Evolutionary conservation across 805 yeast species (phyloP), one percentile per base, ranked within the genome.

Genomic region (Saturnispora silvae): DNA sequence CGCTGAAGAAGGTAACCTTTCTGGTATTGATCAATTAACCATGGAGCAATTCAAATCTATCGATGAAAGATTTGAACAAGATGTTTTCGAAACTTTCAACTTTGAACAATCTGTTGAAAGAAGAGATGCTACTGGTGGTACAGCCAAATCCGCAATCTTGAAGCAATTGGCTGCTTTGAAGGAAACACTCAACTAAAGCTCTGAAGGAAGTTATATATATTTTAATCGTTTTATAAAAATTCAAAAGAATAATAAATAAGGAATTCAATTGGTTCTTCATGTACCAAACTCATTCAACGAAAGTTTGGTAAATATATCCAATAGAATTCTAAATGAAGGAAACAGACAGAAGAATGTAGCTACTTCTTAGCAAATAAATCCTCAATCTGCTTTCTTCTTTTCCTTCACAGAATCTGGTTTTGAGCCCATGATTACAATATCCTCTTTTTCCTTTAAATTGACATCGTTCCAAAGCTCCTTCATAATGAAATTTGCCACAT

Each of bases 71-170:
- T 92, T 92, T 53, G 79, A 63, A 31, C 70, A 64, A 8, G 97
- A 92, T 56, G 94, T 92, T 11, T 71, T 62, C 43, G 79, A 76
- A 31, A 85, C 83, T n/a, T 92, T 92, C 54, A 70, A 89, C 62
- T 92, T 89, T 57, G 97, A 92, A 56, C 76, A 71, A 43, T 81
- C 95, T 55, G 97, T 92, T 18, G 99, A 92, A 66, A 82, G 95
- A 70, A 83, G 98, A 65, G 75, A 80, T 35, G 95, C 97, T 16
- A 86, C 77, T 40, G 99, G 99, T 44, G 99, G 99, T 48, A 87
- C 98, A 23, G 96, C 97, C 13, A 85, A 78, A 60, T 60, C 75
- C 25, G 96, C 98, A 13, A 83, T 92, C n/a, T 54, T 75, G 34
- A 71, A 75, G 51, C 98, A 92, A 60, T 63, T 89, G 33, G 57